Evolutionary conservation across 75 land plant species (phyloP).

Genomic region (Cryptomeria japonica): DNA sequence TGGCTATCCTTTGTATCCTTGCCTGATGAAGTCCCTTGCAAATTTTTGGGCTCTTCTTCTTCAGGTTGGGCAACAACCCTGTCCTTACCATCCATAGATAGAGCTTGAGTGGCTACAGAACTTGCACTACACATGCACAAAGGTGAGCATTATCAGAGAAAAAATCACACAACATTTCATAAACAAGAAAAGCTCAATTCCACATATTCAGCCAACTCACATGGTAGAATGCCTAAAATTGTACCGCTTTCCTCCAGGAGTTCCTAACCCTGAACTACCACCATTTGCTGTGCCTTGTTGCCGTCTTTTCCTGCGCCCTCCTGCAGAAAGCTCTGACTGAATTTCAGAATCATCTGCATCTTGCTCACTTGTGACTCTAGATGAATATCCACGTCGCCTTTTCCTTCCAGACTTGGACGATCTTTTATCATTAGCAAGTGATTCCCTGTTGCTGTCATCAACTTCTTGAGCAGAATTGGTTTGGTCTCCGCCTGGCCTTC

Average conservation of each 20-base stretch:
- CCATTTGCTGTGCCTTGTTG: conserved; percentile 25
- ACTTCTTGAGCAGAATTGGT: conserved; percentile 5
- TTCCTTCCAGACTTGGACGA: conserved; percentile 27
- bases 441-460: conserved; percentile 28
- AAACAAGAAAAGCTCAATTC: background rate
- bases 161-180: background rate
- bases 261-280: conserved; percentile 17
- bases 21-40: background rate
- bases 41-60: background rate
- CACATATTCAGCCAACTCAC: conserved; percentile 44
- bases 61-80: conserved; percentile 8
- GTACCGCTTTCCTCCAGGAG: conserved; percentile 64
- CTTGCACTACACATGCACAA: background rate
- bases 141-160: background rate
- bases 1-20: background rate
- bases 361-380: conserved; percentile 35
- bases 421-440: conserved; percentile 20
- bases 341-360: conserved; percentile 55
- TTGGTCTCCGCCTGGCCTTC: background rate
- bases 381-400: conserved; percentile 28
- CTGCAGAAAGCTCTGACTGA: conserved; percentile 37
- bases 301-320: conserved; percentile 63
- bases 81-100: conserved; percentile 17
- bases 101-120: conserved; percentile 15
- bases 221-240: conserved; percentile 79